Percentiles rank a stretch among this genome's conserved stretches.
These are phyloP conservation scores for Arthrobotrys sphaeroides DNA, from an alignment of 2,329 filamentous ascomycete genomes.

Conservation along the genomic window DNA sequence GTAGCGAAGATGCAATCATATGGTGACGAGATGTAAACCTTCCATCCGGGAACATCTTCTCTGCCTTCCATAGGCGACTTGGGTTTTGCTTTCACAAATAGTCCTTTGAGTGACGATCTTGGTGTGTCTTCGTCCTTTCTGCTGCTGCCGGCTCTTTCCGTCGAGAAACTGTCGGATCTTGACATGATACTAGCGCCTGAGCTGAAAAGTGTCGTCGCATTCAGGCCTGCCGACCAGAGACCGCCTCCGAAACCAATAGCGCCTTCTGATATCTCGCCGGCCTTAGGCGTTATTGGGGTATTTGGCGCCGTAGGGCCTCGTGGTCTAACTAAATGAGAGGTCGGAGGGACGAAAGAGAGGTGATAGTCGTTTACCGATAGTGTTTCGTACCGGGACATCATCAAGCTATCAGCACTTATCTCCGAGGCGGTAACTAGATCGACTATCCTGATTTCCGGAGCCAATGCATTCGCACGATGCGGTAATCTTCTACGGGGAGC, in stretches of 20 bases:
- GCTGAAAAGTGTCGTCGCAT: slow-evolving; percentile 85
- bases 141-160: slow-evolving; percentile 24
- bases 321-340: slow-evolving; percentile 62
- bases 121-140: slow-evolving; percentile 39
- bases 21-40: slow-evolving; percentile 94
- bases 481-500: slow-evolving; percentile 56
- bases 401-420: slow-evolving; percentile 85
- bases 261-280: slow-evolving; percentile 73
- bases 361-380: slow-evolving; percentile 92
- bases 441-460: slow-evolving; percentile 89
- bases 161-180: slow-evolving; percentile 49
- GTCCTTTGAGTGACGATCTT: slow-evolving; percentile 44
- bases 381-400: slow-evolving; percentile 84
- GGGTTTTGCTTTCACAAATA: slow-evolving; percentile 53
- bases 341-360: slow-evolving; percentile 81
- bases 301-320: slow-evolving; percentile 68
- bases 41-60: slow-evolving; percentile 67
- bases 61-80: slow-evolving; percentile 59
- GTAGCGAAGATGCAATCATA: slow-evolving; percentile 96
- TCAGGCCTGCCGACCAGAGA: slow-evolving; percentile 90
- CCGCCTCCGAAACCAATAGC: slow-evolving; percentile 69
- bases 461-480: slow-evolving; percentile 78
- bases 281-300: slow-evolving; percentile 69
- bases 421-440: slow-evolving; percentile 84
- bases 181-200: slow-evolving; percentile 78